Evolutionary conservation across 2,329 filamentous ascomycete species (phyloP), one percentile per base, ranked within the genome.

Genomic region (Arthrobotrys pseudoclavata): DNA sequence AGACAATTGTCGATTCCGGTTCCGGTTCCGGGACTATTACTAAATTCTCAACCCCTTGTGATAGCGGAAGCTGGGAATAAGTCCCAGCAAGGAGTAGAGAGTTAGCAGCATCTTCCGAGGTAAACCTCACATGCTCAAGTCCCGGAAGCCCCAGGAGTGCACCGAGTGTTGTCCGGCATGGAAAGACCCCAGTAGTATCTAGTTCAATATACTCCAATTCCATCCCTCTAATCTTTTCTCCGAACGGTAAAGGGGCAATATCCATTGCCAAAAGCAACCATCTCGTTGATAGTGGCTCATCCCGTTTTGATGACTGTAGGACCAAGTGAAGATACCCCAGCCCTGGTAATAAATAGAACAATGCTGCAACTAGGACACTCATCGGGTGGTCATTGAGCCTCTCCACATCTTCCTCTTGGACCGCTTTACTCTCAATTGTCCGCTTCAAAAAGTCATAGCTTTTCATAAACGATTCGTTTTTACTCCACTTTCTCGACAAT

Each of bases 251-350:
- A 29, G 70, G 63, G 10, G 55, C 64, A 10, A 76, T 57, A 47
- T 76, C 70, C 34, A 76, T 76, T 7, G 70, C 70, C 18, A 69
- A 24, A 12, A 69, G 47, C 40, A 76, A 29, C 70, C 70, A 76
- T 50, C 63, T 62, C 4, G 70, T 76, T 22, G 20, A 40, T 0
- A 52, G 53, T 7, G 47, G 48, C 0, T 15, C 45, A 15, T 26
- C 20, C 20, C 20, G 15, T 34, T 34, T 53, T 9, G 47, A 50
- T 1, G 69, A 53, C 13, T 18, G 40, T n/a, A 72, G 3, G 34
- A 66, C 31, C 9, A 72, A 22, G 18, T 48, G 45, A 9, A 72
- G 7, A 63, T 50, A 42, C 22, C 18, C 47, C n/a, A 72, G 5
- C 31, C 48, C 57, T 10, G 69, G 69, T 12, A 72, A 26, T 5